These are phyloP conservation scores for Tolypocladium sp. DNA, from an alignment of 2,329 filamentous ascomycete species.

Conservation along the genomic window DNA sequence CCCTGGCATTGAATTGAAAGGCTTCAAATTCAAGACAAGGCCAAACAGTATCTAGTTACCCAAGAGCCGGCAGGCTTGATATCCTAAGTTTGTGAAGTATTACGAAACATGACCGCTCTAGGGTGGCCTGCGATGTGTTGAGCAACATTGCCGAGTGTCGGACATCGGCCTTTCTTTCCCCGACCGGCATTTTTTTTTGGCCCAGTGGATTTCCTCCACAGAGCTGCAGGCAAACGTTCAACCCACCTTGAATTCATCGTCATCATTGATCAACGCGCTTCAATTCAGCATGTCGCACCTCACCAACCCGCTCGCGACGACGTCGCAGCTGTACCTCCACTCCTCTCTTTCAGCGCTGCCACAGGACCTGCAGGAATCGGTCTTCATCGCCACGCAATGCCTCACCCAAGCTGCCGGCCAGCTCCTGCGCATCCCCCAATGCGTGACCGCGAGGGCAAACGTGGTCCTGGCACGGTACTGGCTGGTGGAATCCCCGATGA, in stretches of 20 bases:
- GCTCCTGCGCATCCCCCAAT: constrained; percentile 75
- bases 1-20: no score
- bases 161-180: not conserved
- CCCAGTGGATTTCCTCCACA: not conserved
- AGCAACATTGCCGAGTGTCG: not conserved
- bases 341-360: constrained; percentile 50
- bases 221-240: not conserved
- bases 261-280: not conserved
- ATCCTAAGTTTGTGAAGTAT: no score
- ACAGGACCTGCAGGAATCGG: constrained; percentile 58
- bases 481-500: constrained; percentile 49
- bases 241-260: not conserved
- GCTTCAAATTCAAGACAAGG: no score
- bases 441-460: constrained; percentile 76
- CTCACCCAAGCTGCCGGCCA: constrained; percentile 73
- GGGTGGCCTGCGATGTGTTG: not conserved
- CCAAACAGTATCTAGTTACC: no score
- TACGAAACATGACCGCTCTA: no score
- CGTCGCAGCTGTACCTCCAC: constrained; percentile 56
- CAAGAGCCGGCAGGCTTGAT: no score
- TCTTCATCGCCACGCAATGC: constrained; percentile 62
- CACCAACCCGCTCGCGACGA: constrained; percentile 62
- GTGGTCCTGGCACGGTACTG: constrained; percentile 77
- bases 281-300: constrained; percentile 45
- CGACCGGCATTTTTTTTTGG: not conserved